Percentiles rank a stretch among this genome's conserved stretches.
phyloP scores from a whole-genome alignment of 805 yeast species.

The Monosporozyma solicola region DNA sequence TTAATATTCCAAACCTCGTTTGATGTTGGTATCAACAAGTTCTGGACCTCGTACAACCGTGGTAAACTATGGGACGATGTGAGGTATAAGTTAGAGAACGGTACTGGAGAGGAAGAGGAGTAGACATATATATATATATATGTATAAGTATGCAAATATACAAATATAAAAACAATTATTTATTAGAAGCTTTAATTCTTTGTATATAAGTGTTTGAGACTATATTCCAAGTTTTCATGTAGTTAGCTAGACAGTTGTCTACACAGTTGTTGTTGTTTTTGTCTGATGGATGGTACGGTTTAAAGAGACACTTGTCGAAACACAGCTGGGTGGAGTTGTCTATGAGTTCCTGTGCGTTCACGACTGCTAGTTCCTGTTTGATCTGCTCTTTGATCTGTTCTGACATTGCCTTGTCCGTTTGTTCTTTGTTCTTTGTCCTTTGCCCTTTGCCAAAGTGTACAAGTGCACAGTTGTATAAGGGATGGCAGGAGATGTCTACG shows the following conservation, averaged over 20 bases:
- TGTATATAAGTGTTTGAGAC: slow-evolving; percentile 68
- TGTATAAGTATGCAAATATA: background rate
- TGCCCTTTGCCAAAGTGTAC: no score
- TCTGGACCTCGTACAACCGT: slow-evolving; percentile 71
- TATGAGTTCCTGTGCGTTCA: slow-evolving; percentile 81
- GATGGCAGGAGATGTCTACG: no score
- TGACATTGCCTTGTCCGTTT: background rate
- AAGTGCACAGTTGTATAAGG: no score
- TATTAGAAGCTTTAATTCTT: slow-evolving; percentile 50
- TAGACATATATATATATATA: slow-evolving; percentile 30
- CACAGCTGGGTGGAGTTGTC: slow-evolving; percentile 81
- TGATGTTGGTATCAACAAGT: slow-evolving; percentile 55
- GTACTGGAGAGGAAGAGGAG: slow-evolving; percentile 53
- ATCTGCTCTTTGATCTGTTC: slow-evolving; percentile 59
- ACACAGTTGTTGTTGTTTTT: slow-evolving; percentile 57
- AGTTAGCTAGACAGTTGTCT: slow-evolving; percentile 72
- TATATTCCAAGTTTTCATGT: slow-evolving; percentile 85
- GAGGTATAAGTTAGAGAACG: slow-evolving; percentile 44
- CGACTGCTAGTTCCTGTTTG: slow-evolving; percentile 78
- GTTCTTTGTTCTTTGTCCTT: no score
- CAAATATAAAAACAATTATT: slow-evolving; percentile 2
- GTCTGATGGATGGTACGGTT: slow-evolving; percentile 39
- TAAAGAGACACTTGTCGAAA: slow-evolving; percentile 63
- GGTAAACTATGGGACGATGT: slow-evolving; percentile 84
- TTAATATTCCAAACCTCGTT: slow-evolving; percentile 77